These are phyloP conservation scores for Sedum album DNA, from an alignment of 164 flowering plant genomes.

Conservation along the genomic window DNA sequence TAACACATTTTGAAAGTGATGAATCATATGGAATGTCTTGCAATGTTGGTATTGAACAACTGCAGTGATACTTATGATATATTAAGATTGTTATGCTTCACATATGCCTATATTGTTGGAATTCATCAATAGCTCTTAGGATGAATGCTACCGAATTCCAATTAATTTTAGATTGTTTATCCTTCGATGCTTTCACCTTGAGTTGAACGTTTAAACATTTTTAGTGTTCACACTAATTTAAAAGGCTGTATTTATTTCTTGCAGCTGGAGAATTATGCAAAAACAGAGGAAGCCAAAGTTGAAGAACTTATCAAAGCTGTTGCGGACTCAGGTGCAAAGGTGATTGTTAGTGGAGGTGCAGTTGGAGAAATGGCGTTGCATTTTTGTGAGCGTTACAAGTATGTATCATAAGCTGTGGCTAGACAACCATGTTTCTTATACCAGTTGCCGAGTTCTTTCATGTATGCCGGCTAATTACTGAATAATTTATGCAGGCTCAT, in stretches of 20 bases:
- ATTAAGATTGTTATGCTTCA: not conserved
- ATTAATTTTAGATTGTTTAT: too few relatives aligned
- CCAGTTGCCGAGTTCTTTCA: not conserved
- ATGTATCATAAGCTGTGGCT: constrained; percentile 10
- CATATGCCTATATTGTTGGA: not conserved
- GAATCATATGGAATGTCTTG: not conserved
- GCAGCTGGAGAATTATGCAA: constrained; percentile 87
- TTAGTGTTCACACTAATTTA: not conserved
- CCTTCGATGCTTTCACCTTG: too few relatives aligned
- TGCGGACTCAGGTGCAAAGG: constrained; percentile 92
- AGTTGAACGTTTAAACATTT: too few relatives aligned
- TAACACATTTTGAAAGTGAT: not conserved
- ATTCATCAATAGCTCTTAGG: not conserved
- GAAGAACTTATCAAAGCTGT: constrained; percentile 92
- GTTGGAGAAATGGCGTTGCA: constrained; percentile 99
- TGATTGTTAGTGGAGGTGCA: constrained; percentile 90
- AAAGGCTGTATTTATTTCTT: constrained; percentile 6
- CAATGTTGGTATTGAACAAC: not conserved
- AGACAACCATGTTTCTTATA: not conserved
- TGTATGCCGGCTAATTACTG: not conserved
- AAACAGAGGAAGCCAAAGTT: constrained; percentile 94
- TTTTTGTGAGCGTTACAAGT: constrained; percentile 98
- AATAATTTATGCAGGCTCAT: constrained; percentile 52
- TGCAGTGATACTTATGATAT: not conserved
- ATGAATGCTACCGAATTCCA: not conserved